Base-by-base conservation (phyloP, 2,329 filamentous ascomycete species). In the Botryotinia calthae region DNA sequence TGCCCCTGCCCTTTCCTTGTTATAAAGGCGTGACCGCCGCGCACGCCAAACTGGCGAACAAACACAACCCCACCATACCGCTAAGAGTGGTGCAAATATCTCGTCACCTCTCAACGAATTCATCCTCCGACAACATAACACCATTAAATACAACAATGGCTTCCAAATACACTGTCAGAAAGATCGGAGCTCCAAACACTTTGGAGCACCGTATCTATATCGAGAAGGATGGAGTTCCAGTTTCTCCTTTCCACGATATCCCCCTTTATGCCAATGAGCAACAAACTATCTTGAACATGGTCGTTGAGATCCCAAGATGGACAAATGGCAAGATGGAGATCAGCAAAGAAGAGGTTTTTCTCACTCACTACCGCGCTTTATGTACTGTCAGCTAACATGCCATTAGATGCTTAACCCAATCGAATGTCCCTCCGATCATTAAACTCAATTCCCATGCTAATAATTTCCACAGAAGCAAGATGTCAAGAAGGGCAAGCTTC, bases 301-400 rank as follows among this genome's bases (percentile, higher is more conserved):
- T 99, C 77, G 96, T 99, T 81, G 96, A 99, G 91, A 98, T 99
- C 81, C 96, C 96, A 81, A 92, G 96, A 87, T 99, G 96, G 96
- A 97, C 95, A 87, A 99, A 99, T 86, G 96, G 93, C 81, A 99
- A 99, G 91, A 93, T 97, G 85, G 96, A 99, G 93, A 95, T 73
- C 25, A 71, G 66, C 48, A 71, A 73, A 48, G 82, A 91, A 98
- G 83, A 98, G 98, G 89, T 95, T 95, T 83, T 66, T 56, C 20
- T 66, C 16, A 5, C 63, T n/a, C 25, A 20, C 18, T n/a, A 44
- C 44, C 22, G 97, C 98, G 9, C 46, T 25, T 37, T 40, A 6
- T 28, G 12, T 6, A 42, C 25, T 56, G n/a, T 56, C 65, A 68
- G 34, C 65, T 68, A 62, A 70, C 46, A 44, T 37, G 22, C 44